Evolutionary conservation across 169 alveolate genomes (phyloP).

Genomic region (Babesia ovata): DNA sequence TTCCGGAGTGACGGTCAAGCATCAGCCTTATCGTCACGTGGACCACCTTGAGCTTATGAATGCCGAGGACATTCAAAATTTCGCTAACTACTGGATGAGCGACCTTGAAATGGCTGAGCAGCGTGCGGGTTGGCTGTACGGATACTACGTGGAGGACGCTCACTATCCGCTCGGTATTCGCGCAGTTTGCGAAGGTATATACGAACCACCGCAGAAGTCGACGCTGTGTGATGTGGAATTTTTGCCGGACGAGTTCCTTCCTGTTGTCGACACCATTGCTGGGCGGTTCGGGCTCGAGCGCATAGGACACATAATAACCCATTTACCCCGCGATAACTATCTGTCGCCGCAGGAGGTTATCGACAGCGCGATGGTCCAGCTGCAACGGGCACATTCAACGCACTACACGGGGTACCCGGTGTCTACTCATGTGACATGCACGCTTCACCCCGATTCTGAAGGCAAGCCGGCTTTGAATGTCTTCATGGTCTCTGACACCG

Average conservation of each 20-base stretch:
- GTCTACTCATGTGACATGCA: constrained; percentile 80
- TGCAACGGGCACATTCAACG: constrained; percentile 40
- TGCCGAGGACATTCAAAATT: constrained; percentile 89
- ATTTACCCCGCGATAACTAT: constrained; percentile 91
- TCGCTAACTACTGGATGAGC: constrained; percentile 91
- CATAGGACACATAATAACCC: constrained; percentile 95
- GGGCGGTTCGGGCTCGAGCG: constrained; percentile 90
- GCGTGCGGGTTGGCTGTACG: constrained; percentile 96
- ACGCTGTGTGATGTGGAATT: constrained; percentile 70
- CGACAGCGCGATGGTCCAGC: constrained; percentile 73
- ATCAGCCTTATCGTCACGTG: constrained; percentile 95
- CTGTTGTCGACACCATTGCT: constrained; percentile 90
- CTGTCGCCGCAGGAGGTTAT: constrained; percentile 92
- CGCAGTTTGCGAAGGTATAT: constrained; percentile 96
- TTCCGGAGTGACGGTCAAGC: constrained; percentile 92
- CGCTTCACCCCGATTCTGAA: constrained; percentile 83
- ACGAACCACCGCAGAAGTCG: constrained; percentile 94
- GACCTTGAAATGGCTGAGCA: constrained; percentile 87
- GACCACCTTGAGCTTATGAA: constrained; percentile 97
- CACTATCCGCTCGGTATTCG: constrained; percentile 96
- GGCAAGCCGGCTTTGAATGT: constrained; percentile 86
- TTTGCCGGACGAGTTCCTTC: constrained; percentile 73
- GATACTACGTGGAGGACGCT: constrained; percentile 96
- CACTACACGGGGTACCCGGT: constrained; percentile 86
- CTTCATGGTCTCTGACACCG: constrained; percentile 85